Conservation (phyloP, 495 filamentous ascomycete genomes). For the Xylaria scruposa region DNA sequence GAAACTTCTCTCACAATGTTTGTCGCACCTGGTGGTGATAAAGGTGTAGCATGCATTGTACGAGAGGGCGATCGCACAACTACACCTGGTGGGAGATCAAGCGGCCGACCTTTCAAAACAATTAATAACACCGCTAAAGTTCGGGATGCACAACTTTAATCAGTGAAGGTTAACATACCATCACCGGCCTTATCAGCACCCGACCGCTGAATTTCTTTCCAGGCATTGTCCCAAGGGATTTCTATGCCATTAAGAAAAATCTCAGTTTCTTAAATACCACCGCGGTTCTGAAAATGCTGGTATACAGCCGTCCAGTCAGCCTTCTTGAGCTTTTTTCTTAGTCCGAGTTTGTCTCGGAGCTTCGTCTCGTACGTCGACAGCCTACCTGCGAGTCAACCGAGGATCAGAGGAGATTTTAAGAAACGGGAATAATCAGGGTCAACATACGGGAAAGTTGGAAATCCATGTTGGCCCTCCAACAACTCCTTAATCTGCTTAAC, state of each 20-base stretch:
- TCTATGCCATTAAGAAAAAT: constrained; percentile 30
- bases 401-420: background rate
- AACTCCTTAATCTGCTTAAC: constrained; percentile 14
- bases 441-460: constrained; percentile 16
- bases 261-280: constrained; percentile 26
- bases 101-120: background rate
- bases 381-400: constrained; percentile 12
- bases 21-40: background rate
- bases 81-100: constrained; percentile 29
- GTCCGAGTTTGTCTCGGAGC: constrained; percentile 27
- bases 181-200: background rate
- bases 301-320: constrained; percentile 27
- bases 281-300: constrained; percentile 23
- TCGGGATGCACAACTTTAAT: background rate
- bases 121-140: background rate
- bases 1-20: background rate
- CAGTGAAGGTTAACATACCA: background rate
- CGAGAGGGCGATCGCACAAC: constrained; percentile 37
- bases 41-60: background rate
- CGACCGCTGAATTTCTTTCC: constrained; percentile 20
- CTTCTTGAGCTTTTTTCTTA: constrained; percentile 38
- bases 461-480: constrained; percentile 14
- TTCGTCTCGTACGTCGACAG: constrained; percentile 35
- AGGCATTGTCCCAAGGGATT: constrained; percentile 33
- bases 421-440: background rate